Evolutionary conservation across 768 basidiomycete species (phyloP).

Genomic region (Hortiboletus flavorubellus): DNA sequence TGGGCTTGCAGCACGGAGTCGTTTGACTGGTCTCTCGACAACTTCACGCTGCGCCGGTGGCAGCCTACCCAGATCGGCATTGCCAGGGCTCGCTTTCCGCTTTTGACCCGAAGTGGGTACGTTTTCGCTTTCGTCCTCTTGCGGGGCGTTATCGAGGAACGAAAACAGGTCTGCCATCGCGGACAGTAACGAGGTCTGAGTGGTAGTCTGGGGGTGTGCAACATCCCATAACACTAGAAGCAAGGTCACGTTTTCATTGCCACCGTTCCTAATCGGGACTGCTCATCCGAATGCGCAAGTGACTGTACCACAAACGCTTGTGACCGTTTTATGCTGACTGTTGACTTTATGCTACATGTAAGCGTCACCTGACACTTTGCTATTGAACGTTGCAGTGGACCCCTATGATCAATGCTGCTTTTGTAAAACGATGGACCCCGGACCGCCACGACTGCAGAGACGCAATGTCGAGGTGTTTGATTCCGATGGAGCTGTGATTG

Average conservation of each 20-base stretch:
- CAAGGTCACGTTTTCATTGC: no score
- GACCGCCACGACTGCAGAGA: not conserved
- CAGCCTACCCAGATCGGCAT: not conserved
- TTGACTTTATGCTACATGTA: no score
- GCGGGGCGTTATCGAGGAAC: conserved; percentile 24
- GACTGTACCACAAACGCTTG: no score
- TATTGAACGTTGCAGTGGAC: no score
- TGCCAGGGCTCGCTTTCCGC: conserved; percentile 22
- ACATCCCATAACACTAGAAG: no score
- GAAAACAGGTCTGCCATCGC: conserved; percentile 31
- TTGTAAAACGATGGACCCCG: no score
- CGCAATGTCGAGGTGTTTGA: not conserved
- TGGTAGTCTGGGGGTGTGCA: no score
- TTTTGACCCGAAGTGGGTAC: conserved; percentile 15
- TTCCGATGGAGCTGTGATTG: not conserved
- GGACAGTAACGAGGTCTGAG: not conserved
- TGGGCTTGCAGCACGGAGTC: conserved; percentile 55
- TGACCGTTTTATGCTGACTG: no score
- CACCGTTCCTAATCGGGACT: no score
- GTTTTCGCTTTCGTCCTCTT: conserved; percentile 28
- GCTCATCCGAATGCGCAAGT: no score
- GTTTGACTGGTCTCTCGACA: conserved; percentile 47
- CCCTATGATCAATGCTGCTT: no score
- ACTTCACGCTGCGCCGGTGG: conserved; percentile 20
- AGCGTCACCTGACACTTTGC: no score